These are phyloP conservation scores for Peronosclerospora sorghi DNA, from an alignment of 352 stramenopile species.

Conservation along the genomic window DNA sequence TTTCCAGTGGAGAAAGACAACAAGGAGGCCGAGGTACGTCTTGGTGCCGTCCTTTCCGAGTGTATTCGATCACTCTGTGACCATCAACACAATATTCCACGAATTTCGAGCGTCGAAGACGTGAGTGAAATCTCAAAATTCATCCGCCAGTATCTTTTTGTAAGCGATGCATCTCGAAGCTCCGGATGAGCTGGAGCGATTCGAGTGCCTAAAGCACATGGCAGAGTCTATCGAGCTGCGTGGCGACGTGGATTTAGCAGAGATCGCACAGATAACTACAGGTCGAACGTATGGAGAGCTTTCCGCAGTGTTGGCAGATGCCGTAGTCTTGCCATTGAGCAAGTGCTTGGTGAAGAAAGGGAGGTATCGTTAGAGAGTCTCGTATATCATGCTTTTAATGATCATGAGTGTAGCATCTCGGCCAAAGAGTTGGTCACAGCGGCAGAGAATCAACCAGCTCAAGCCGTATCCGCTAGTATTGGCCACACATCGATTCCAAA, in stretches of 20 bases:
- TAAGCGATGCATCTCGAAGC: constrained; percentile 64
- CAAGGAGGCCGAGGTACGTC: constrained; percentile 55
- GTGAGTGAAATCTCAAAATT: constrained; percentile 69
- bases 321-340: constrained; percentile 36
- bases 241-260: constrained; percentile 37
- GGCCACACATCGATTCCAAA: constrained; percentile 84
- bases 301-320: constrained; percentile 51
- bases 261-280: constrained; percentile 56
- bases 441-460: constrained; percentile 54
- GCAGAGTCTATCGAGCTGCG: constrained; percentile 23
- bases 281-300: constrained; percentile 70
- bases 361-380: constrained; percentile 18
- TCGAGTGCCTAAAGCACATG: constrained; percentile 46
- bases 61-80: constrained; percentile 52
- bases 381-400: constrained; percentile 14
- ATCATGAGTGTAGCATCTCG: constrained; percentile 22
- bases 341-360: constrained; percentile 18
- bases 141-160: constrained; percentile 68
- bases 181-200: constrained; percentile 38
- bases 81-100: constrained; percentile 39
- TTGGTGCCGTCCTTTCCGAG: constrained; percentile 51
- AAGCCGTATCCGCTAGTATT: constrained; percentile 51
- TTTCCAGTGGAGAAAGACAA: constrained; percentile 72
- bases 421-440: constrained; percentile 38
- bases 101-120: constrained; percentile 73